Percentiles rank a stretch among this genome's conserved stretches.
Conservation (phyloP, 768 basidiomycete genomes). For the Macrolepiota fuliginosa region DNA sequence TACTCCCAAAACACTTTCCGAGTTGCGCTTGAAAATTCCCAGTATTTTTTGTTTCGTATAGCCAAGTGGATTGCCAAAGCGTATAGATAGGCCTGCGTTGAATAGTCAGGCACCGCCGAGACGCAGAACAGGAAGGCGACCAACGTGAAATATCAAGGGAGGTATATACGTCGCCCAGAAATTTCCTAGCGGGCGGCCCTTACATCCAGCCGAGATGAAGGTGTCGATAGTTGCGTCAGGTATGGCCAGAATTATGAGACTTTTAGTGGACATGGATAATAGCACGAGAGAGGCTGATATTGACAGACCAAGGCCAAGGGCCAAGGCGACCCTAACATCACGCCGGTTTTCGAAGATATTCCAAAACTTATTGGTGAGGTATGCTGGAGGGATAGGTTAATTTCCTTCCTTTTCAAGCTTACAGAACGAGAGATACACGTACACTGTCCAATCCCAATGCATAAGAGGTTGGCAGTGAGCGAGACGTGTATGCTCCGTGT, state of each 20-base stretch:
- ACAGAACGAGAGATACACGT: neutral
- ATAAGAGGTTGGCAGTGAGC: neutral
- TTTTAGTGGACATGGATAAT: neutral
- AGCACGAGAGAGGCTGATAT: neutral
- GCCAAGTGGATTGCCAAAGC: neutral
- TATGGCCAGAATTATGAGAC: neutral
- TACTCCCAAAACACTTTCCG: constrained; percentile 13
- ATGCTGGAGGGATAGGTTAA: neutral
- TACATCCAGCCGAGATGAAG: neutral
- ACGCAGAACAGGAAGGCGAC: neutral
- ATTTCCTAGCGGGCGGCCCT: neutral
- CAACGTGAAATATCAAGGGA: constrained; percentile 3
- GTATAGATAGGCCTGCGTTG: constrained; percentile 3
- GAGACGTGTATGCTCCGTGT: neutral
- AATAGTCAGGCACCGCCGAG: too few species aligned
- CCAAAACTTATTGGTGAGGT: constrained; percentile 3
- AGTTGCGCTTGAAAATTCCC: constrained; percentile 3
- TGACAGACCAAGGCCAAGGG: neutral
- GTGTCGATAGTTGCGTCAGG: neutral
- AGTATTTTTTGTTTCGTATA: neutral
- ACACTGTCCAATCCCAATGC: constrained; percentile 7
- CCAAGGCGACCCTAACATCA: neutral
- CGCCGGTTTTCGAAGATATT: constrained; percentile 5
- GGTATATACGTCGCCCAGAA: constrained; percentile 5
- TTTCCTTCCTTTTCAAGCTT: neutral